Base-by-base conservation (phyloP, 352 stramenopile genomes). In the Pythium aristosporum region DNA sequence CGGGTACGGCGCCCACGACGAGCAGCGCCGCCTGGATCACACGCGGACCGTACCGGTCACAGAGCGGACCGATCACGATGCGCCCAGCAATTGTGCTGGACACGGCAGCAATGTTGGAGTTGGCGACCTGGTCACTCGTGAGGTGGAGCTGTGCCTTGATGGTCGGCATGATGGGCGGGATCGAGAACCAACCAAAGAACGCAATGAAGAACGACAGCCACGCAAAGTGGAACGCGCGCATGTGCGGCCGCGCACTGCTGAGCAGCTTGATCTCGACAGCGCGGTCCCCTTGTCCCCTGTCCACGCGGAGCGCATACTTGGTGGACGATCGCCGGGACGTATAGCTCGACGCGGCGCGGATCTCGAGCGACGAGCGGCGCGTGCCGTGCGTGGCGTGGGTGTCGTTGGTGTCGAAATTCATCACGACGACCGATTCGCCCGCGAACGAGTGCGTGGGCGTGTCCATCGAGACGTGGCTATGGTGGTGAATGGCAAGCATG, bases 141-240 rank as follows among this genome's bases (percentile, higher is more conserved):
- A 98, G 74, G 7, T 65, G 68, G 8, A 98, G 76, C 51, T 91
- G 77, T n/a, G 79, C 76, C 65, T 88, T 91, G 67, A 98, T 96
- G 49, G 96, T 94, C 2, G 87, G 79, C 56, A 98, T 85, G 48
- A 98, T 82, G 32, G 96, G 96, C 30, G 93, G 91, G 72, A 98
- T 97, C 47, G 89, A 85, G 72, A 98, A 98, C 91, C 93, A 98
- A 51, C 94, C 89, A 65, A 98, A 92, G 80, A 98, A 98, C 54
- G 94, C 93, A 49, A 94, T 85, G 79, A 98, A 98, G 79, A 98
- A 98, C 42, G 76, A 92, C 15, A 98, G 67, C 92, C 92, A 98
- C 18, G 89, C 72, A 69, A 81, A 91, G 79, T 98, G 93, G 75
- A 98, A 98, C 23, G 91, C 88, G 50, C 93, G 85, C 92, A 98